phyloP scores from a whole-genome alignment of 2,329 filamentous ascomycete genomes.

The Cladobotryum protrusum region DNA sequence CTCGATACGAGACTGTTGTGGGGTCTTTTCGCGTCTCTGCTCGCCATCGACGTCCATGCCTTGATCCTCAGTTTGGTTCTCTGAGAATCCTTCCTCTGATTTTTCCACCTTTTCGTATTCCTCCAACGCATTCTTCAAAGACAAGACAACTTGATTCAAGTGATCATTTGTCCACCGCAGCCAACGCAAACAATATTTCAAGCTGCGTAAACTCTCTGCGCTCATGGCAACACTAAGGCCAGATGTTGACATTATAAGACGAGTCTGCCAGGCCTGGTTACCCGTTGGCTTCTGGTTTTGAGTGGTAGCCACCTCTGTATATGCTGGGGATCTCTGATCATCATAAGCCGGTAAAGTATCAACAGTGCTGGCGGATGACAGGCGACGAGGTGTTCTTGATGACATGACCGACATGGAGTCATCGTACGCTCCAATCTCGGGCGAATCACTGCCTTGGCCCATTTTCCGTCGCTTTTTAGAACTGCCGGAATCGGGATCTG shows the following conservation, averaged over 20 bases:
- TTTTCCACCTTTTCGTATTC: conserved; percentile 59
- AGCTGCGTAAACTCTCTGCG: conserved; percentile 73
- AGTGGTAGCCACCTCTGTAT: conserved; percentile 52
- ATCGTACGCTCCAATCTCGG: conserved; percentile 2
- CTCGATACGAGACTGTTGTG: conserved; percentile 31
- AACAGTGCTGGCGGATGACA: conserved; percentile 59
- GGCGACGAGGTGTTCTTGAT: conserved; percentile 38
- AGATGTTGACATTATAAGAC: conserved; percentile 83
- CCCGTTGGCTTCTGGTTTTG: conserved; percentile 25
- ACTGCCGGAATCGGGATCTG: conserved; percentile 41
- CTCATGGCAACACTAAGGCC: conserved; percentile 88
- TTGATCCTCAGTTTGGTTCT: neutral
- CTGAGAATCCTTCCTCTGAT: conserved; percentile 8
- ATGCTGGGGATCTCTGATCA: conserved; percentile 67
- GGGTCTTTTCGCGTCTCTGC: conserved; percentile 14
- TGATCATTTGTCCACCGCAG: conserved; percentile 76
- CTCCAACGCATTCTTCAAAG: conserved; percentile 68
- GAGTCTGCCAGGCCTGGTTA: conserved; percentile 63
- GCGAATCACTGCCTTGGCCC: conserved; percentile 32
- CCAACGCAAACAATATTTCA: conserved; percentile 79
- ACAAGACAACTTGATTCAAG: conserved; percentile 67
- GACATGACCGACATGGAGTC: conserved; percentile 23
- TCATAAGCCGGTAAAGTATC: conserved; percentile 83
- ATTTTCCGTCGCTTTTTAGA: conserved; percentile 56
- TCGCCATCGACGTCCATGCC: conserved; percentile 7